A percentile compares a stretch with the other conserved stretches of the same genome.
Evolutionary conservation across 345 rosid species (phyloP).

Genomic region (Chamaenerion angustifolium): DNA sequence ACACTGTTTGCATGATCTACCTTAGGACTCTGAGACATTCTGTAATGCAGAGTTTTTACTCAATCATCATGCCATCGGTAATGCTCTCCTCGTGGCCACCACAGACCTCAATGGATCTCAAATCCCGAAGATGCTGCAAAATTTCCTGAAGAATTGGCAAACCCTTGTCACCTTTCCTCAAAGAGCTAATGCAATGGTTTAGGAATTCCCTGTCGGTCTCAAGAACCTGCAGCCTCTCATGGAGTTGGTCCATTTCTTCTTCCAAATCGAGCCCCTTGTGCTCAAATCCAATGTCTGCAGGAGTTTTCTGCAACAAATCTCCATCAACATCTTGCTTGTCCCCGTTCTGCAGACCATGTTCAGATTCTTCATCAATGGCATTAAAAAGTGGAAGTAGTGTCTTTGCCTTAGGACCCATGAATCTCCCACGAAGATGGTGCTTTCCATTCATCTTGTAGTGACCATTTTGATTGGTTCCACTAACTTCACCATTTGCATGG

Average conservation of each 20-base stretch:
- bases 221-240: constrained; percentile 75
- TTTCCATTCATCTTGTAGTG: constrained; percentile 47
- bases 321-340: too few species aligned
- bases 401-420: constrained; percentile 44
- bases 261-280: constrained; percentile 25
- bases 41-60: too few species aligned
- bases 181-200: constrained; percentile 68
- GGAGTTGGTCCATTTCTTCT: constrained; percentile 75
- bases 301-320: constrained; percentile 11
- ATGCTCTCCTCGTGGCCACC: constrained; percentile 1
- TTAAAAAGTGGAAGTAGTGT: constrained; percentile 84
- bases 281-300: constrained; percentile 17
- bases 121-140: constrained; percentile 72
- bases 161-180: constrained; percentile 89
- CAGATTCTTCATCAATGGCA: constrained; percentile 37
- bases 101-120: constrained; percentile 44
- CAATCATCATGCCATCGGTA: too few species aligned
- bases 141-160: constrained; percentile 67
- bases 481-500: constrained; percentile 16
- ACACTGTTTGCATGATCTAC: too few species aligned
- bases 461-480: constrained; percentile 37
- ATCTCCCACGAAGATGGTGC: constrained; percentile 19
- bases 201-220: constrained; percentile 93
- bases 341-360: too few species aligned
- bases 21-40: too few species aligned